Evolutionary conservation across 2,329 filamentous ascomycete species (phyloP).

Genomic region (Fusarium graminum): DNA sequence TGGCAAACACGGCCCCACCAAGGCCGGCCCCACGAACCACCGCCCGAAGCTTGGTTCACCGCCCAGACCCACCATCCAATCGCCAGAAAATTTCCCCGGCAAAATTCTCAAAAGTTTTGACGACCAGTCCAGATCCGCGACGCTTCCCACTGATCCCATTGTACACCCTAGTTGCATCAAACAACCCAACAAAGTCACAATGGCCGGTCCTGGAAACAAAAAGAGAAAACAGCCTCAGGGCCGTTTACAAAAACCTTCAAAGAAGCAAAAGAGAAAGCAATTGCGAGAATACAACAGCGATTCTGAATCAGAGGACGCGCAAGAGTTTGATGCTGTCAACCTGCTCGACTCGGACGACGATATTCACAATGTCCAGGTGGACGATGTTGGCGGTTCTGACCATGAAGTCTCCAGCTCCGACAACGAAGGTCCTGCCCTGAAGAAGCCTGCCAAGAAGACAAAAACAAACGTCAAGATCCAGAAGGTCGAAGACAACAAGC

Average conservation of each 20-base stretch:
- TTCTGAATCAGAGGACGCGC: conserved; percentile 59
- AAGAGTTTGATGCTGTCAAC: conserved; percentile 65
- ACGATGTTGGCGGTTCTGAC: conserved; percentile 61
- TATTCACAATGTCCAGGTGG: conserved; percentile 65
- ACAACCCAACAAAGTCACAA: conserved; percentile 41
- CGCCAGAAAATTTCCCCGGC: conserved; percentile 47
- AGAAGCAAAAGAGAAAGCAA: conserved; percentile 65
- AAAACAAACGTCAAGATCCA: conserved; percentile 49
- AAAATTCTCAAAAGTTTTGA: conserved; percentile 50
- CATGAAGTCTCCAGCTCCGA: conserved; percentile 56
- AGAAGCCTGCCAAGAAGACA: conserved; percentile 51
- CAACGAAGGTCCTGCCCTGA: conserved; percentile 51
- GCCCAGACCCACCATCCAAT: conserved; percentile 45
- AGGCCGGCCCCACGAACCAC: conserved; percentile 18
- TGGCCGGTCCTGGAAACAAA: conserved; percentile 53
- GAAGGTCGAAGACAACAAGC: conserved; percentile 42
- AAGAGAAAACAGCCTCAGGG: conserved; percentile 54
- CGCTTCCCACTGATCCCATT: conserved; percentile 26
- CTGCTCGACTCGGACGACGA: conserved; percentile 70
- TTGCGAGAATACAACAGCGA: conserved; percentile 66
- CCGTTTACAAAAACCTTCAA: conserved; percentile 58
- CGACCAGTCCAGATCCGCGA: conserved; percentile 35
- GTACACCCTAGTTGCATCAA: conserved; percentile 19
- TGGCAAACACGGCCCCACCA: conserved; percentile 24
- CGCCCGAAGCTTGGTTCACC: conserved; percentile 43